phyloP scores from a whole-genome alignment of 2,329 filamentous ascomycete genomes.

The Pyrenophora tritici-repentis region DNA sequence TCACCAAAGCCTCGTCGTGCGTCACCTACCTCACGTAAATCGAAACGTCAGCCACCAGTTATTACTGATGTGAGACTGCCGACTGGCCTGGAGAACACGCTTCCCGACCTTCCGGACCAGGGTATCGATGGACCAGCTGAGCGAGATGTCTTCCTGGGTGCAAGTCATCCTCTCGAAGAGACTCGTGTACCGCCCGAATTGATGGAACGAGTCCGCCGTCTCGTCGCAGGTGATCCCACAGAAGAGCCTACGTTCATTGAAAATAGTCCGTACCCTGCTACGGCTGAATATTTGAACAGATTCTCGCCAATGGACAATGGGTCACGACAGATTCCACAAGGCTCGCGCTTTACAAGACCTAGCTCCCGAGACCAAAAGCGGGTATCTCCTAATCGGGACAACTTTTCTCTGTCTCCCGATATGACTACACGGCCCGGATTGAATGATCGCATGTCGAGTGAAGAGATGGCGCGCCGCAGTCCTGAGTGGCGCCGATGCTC shows the following conservation, averaged over 20 bases:
- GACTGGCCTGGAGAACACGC: slow-evolving; percentile 28
- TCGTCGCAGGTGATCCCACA: slow-evolving; percentile 27
- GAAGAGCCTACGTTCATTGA: slow-evolving; percentile 14
- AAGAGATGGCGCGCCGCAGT: slow-evolving; percentile 40
- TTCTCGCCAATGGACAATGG: slow-evolving; percentile 24
- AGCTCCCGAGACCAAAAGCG: slow-evolving; percentile 36
- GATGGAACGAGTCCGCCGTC: slow-evolving; percentile 31
- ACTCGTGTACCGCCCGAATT: slow-evolving; percentile 29
- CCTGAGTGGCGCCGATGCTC: slow-evolving; percentile 40
- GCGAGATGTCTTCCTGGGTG: slow-evolving; percentile 20
- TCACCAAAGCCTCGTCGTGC: slow-evolving; percentile 20
- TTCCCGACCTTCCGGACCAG: slow-evolving; percentile 23
- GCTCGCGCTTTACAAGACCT: slow-evolving; percentile 32
- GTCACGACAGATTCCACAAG: slow-evolving; percentile 27
- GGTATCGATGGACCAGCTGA: slow-evolving; percentile 3
- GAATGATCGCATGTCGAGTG: slow-evolving; percentile 31
- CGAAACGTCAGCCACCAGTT: slow-evolving; percentile 10
- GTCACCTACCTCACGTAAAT: slow-evolving; percentile 25
- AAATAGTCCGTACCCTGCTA: slow-evolving; percentile 15
- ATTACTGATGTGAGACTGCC: slow-evolving; percentile 10
- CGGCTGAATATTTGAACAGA: slow-evolving; percentile 15
- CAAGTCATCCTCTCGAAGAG: slow-evolving; percentile 21
- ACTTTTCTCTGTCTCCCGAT: slow-evolving; percentile 36
- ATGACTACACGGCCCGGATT: slow-evolving; percentile 25
- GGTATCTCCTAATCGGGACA: slow-evolving; percentile 38